These are phyloP conservation scores for Trichoderma asperelloides DNA, from an alignment of 495 filamentous ascomycete species.

Conservation along the genomic window DNA sequence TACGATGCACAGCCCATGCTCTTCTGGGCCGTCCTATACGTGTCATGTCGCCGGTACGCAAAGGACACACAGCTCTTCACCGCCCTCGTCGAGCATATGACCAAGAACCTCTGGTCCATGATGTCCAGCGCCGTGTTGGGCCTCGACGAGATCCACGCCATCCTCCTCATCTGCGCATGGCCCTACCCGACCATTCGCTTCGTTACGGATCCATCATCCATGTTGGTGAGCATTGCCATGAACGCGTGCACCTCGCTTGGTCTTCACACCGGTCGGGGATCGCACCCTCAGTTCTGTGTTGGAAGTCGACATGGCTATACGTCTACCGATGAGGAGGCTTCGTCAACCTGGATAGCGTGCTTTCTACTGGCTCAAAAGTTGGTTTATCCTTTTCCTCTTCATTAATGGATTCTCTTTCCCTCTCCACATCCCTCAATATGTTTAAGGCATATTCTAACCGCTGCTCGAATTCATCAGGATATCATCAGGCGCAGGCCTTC, in stretches of 20 bases:
- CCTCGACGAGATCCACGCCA: conserved; percentile 31
- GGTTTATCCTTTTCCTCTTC: not conserved
- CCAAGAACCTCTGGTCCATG: conserved; percentile 24
- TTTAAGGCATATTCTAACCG: not conserved
- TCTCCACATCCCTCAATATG: not conserved
- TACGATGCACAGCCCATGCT: conserved; percentile 30
- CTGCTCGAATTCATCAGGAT: conserved; percentile 14
- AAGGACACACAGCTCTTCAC: conserved; percentile 30
- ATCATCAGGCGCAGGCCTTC: conserved; percentile 29
- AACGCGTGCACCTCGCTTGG: conserved; percentile 32
- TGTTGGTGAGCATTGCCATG: conserved; percentile 31
- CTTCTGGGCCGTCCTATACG: conserved; percentile 38
- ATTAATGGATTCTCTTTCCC: no score
- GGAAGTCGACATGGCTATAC: conserved; percentile 23
- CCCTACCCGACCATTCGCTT: conserved; percentile 34
- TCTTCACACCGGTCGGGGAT: conserved; percentile 33
- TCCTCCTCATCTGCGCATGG: conserved; percentile 35
- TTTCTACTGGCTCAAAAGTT: conserved; percentile 35
- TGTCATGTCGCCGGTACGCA: conserved; percentile 33
- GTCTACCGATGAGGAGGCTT: conserved; percentile 32
- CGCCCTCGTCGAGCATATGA: conserved; percentile 30
- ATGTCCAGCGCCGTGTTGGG: conserved; percentile 27
- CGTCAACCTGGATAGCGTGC: conserved; percentile 36
- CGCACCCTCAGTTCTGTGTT: conserved; percentile 31
- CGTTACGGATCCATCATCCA: conserved; percentile 30